Conservation (phyloP, 257 asterid species). For the Solanum bulbocastanum region DNA sequence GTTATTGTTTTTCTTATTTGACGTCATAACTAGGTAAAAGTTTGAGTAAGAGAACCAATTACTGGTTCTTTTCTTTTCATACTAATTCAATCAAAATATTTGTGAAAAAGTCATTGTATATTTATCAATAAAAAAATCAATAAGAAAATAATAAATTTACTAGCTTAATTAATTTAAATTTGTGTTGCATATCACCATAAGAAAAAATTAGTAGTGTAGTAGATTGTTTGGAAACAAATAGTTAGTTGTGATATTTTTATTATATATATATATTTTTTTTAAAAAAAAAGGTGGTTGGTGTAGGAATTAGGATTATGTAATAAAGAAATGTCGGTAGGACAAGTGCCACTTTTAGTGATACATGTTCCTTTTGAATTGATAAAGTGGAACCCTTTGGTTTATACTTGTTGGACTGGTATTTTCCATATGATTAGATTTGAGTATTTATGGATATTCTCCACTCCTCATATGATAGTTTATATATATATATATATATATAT, state of each 20-base stretch:
- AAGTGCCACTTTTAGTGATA: background rate
- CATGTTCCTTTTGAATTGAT: background rate
- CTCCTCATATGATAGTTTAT: background rate
- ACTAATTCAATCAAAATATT: background rate
- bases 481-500: background rate
- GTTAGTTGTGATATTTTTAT: background rate
- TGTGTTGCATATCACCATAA: background rate
- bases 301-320: background rate
- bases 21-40: background rate
- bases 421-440: background rate
- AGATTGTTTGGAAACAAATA: background rate
- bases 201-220: background rate
- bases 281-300: background rate
- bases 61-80: too few relatives aligned
- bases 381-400: background rate
- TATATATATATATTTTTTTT: background rate
- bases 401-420: background rate
- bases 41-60: background rate
- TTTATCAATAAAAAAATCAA: background rate
- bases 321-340: background rate
- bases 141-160: background rate
- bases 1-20: background rate
- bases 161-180: background rate
- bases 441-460: background rate
- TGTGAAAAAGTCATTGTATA: too few relatives aligned